Evolutionary conservation across 1,139 yeast genomes (phyloP).

Genomic region (Arxiozyma bovina): DNA sequence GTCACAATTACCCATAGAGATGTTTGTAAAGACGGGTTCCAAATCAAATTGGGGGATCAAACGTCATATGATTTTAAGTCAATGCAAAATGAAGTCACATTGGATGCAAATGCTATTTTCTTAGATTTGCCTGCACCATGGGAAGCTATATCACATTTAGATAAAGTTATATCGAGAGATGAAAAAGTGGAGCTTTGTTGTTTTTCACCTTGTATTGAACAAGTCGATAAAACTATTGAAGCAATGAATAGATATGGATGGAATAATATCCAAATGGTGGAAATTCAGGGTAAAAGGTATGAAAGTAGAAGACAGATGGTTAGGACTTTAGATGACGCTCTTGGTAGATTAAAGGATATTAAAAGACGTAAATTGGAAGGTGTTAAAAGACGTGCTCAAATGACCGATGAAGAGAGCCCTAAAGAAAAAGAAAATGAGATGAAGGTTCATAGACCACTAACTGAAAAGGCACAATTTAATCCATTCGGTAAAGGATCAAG

Average conservation of each 20-base stretch:
- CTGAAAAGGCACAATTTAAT: slow-evolving; percentile 55
- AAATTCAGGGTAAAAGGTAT: slow-evolving; percentile 77
- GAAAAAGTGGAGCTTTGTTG: slow-evolving; percentile 70
- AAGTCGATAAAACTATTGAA: slow-evolving; percentile 77
- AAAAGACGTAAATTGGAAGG: slow-evolving; percentile 69
- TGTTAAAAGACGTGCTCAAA: slow-evolving; percentile 48
- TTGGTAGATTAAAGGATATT: slow-evolving; percentile 72
- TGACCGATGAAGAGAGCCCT: slow-evolving; percentile 25
- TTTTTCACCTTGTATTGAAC: slow-evolving; percentile 96
- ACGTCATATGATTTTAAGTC: slow-evolving; percentile 27
- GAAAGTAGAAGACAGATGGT: slow-evolving; percentile 90
- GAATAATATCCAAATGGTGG: slow-evolving; percentile 90
- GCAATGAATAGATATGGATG: slow-evolving; percentile 71
- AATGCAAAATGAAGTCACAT: slow-evolving; percentile 17
- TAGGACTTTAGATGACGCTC: slow-evolving; percentile 68
- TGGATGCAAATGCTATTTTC: slow-evolving; percentile 66
- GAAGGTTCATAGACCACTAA: slow-evolving; percentile 25
- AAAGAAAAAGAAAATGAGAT: slow-evolving; percentile 19
- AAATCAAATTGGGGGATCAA: slow-evolving; percentile 34
- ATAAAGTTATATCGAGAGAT: slow-evolving; percentile 46
- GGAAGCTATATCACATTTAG: slow-evolving; percentile 81
- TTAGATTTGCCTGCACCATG: slow-evolving; percentile 95
- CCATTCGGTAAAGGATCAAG: slow-evolving; percentile 79
- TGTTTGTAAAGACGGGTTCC: slow-evolving; percentile 83
- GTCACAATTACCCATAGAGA: slow-evolving; percentile 77